These are phyloP conservation scores for Coemansia umbellata DNA, from an alignment of 192 early-diverging fungal genomes.

Conservation along the genomic window DNA sequence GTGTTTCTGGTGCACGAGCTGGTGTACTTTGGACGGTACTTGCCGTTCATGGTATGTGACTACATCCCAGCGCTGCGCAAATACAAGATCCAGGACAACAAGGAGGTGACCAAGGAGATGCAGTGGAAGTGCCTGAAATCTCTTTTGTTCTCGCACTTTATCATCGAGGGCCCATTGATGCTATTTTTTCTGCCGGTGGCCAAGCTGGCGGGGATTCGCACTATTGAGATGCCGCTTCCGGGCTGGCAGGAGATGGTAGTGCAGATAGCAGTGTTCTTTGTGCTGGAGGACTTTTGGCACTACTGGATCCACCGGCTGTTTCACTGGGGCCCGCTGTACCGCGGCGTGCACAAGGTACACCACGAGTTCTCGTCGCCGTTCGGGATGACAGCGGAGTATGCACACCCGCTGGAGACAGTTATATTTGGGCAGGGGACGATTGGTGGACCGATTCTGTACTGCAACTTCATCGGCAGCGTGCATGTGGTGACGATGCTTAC, in stretches of 20 bases:
- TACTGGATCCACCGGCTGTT: slow-evolving; percentile 88
- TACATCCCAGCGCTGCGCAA: slow-evolving; percentile 79
- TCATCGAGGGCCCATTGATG: slow-evolving; percentile 86
- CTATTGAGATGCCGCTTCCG: slow-evolving; percentile 80
- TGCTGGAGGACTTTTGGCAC: slow-evolving; percentile 88
- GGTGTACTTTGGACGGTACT: slow-evolving; percentile 86
- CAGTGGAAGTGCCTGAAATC: slow-evolving; percentile 71
- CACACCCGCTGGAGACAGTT: slow-evolving; percentile 80
- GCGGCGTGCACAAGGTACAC: slow-evolving; percentile 90
- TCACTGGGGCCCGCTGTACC: slow-evolving; percentile 86
- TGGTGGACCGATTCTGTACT: slow-evolving; percentile 72
- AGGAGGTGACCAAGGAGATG: slow-evolving; percentile 59
- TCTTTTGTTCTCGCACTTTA: slow-evolving; percentile 74
- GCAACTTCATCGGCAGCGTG: slow-evolving; percentile 58
- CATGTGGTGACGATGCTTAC: slow-evolving; percentile 81
- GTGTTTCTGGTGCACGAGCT: slow-evolving; percentile 86
- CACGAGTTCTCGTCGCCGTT: slow-evolving; percentile 90
- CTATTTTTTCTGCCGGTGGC: slow-evolving; percentile 82
- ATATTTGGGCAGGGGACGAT: slow-evolving; percentile 86
- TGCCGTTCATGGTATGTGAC: slow-evolving; percentile 85
- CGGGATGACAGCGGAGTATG: slow-evolving; percentile 85
- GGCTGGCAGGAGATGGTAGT: slow-evolving; percentile 60
- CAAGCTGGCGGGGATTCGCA: slow-evolving; percentile 77
- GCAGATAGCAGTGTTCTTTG: slow-evolving; percentile 72
- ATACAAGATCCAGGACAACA: slow-evolving; percentile 84